Conservation (phyloP, 1,139 yeast species). For the Yamadazyma taylorii region DNA sequence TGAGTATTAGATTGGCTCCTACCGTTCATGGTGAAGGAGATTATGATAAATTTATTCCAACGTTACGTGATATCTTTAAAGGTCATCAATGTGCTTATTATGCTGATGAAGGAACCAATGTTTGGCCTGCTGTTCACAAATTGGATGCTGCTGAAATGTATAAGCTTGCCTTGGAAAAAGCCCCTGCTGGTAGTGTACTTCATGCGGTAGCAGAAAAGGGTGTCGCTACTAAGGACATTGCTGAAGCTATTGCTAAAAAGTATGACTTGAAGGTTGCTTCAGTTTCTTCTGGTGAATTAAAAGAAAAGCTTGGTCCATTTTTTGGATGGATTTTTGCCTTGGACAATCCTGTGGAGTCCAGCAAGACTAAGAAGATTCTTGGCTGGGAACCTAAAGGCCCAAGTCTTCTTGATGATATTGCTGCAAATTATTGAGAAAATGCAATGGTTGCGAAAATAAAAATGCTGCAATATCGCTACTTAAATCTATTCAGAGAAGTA, state of each 20-base stretch:
- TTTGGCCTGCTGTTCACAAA: constrained; percentile 28
- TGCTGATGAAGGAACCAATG: constrained; percentile 22
- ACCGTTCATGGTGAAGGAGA: constrained; percentile 27
- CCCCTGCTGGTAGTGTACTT: constrained; percentile 20
- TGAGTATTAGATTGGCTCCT: constrained; percentile 24
- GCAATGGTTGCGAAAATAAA: too few species aligned
- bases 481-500: too few species aligned
- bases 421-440: too few species aligned
- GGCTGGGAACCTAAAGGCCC: constrained; percentile 9
- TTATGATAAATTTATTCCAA: constrained; percentile 16
- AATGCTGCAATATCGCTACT: too few species aligned
- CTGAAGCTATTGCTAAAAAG: constrained; percentile 13
- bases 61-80: constrained; percentile 13
- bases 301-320: constrained; percentile 5
- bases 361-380: constrained; percentile 1
- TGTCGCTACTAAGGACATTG: constrained; percentile 15
- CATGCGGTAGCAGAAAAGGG: constrained; percentile 24
- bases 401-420: constrained; percentile 21
- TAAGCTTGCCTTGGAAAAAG: constrained; percentile 25
- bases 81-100: constrained; percentile 16
- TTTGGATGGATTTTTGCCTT: constrained; percentile 9
- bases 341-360: constrained; percentile 5
- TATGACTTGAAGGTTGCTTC: constrained; percentile 14
- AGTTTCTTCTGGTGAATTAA: constrained; percentile 11
- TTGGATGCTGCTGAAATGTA: constrained; percentile 27